phyloP scores from a whole-genome alignment of 148 eudicot species.

The Rhododendron williamsianum region DNA sequence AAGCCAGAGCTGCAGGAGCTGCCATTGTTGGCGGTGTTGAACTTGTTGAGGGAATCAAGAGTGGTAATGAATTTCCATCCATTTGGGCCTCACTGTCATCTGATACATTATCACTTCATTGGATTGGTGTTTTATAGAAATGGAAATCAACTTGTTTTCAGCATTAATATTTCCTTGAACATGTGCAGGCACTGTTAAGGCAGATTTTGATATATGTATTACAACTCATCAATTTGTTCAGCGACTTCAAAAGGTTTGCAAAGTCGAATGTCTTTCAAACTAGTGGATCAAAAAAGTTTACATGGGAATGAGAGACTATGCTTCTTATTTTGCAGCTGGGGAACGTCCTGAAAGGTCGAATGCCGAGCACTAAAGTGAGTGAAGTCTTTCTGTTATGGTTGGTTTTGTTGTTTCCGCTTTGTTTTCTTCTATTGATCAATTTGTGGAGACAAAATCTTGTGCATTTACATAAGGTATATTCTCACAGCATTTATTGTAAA shows the following conservation, averaged over 20 bases:
- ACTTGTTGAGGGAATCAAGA: constrained; percentile 62
- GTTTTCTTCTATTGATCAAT: background rate
- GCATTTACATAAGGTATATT: background rate
- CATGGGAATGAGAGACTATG: background rate
- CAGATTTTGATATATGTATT: constrained; percentile 84
- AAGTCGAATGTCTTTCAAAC: background rate
- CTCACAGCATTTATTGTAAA: background rate
- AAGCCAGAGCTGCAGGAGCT: constrained; percentile 95
- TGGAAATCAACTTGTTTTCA: background rate
- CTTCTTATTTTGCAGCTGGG: constrained; percentile 47
- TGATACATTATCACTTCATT: background rate
- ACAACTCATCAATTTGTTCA: constrained; percentile 81
- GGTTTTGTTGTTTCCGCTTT: background rate
- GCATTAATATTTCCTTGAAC: constrained; percentile 1
- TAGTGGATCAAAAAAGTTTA: background rate
- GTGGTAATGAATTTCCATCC: constrained; percentile 33
- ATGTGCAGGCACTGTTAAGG: constrained; percentile 53
- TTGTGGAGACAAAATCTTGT: background rate
- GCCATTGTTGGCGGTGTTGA: constrained; percentile 87
- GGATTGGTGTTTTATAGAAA: background rate
- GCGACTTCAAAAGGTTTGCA: constrained; percentile 62
- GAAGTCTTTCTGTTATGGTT: background rate
- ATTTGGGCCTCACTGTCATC: background rate
- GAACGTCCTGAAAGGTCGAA: constrained; percentile 57
- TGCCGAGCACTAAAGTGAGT: constrained; percentile 78